Conservation (phyloP, 148 eudicot species). For the Nyssa sinensis region DNA sequence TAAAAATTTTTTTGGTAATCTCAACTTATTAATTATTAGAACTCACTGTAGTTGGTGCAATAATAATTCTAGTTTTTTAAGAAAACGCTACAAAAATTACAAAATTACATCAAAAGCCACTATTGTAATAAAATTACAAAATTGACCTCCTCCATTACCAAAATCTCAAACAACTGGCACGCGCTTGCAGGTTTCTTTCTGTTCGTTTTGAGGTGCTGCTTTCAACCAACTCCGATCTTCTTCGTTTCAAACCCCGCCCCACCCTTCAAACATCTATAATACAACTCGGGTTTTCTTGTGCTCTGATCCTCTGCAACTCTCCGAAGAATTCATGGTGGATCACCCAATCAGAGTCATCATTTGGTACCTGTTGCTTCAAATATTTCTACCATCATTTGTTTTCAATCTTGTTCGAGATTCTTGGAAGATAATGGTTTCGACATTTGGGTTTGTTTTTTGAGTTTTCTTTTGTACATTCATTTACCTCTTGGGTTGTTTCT, state of each 20-base stretch:
- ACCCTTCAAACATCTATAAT: neutral
- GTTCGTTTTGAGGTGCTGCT: constrained; percentile 11
- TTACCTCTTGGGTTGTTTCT: neutral
- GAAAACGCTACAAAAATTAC: no score
- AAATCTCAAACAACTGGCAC: no score
- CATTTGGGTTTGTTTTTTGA: no score
- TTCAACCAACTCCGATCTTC: constrained; percentile 17
- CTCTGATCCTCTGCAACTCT: neutral
- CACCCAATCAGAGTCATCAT: neutral
- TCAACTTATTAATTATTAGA: no score
- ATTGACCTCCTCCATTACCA: no score
- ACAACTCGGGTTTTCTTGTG: neutral
- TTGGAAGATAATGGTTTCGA: neutral
- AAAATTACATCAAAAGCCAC: no score
- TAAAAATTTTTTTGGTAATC: no score
- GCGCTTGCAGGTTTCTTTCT: constrained; percentile 1
- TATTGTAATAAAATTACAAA: no score
- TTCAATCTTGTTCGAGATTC: neutral
- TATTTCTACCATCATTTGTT: neutral
- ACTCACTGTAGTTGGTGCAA: no score
- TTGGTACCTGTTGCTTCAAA: constrained; percentile 2
- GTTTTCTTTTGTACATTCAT: neutral
- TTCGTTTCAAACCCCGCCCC: neutral
- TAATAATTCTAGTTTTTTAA: no score
- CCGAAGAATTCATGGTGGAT: constrained; percentile 1